phyloP scores from a whole-genome alignment of 176 grass and related monocot genomes.

The Ensete ventricosum region DNA sequence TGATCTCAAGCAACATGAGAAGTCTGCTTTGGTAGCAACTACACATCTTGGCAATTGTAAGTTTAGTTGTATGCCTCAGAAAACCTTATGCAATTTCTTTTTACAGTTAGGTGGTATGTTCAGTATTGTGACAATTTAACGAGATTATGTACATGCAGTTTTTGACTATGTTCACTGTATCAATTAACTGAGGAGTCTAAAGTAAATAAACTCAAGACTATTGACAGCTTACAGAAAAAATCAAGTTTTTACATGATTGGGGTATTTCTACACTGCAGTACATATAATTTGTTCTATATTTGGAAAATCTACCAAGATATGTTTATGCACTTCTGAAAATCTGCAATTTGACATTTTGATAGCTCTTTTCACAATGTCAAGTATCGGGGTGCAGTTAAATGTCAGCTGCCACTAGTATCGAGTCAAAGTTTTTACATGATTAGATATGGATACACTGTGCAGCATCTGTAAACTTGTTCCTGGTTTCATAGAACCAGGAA shows the following conservation, averaged over 20 bases:
- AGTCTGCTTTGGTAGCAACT: constrained; percentile 45
- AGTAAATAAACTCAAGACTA: no score
- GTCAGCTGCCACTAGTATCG: not conserved
- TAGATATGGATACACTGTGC: not conserved
- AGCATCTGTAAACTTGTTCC: not conserved
- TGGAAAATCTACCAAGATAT: not conserved
- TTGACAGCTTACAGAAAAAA: no score
- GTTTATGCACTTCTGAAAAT: not conserved
- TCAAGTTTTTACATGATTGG: no score
- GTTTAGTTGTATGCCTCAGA: constrained; percentile 10
- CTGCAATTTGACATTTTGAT: not conserved
- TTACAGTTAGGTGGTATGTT: not conserved
- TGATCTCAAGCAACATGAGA: constrained; percentile 64
- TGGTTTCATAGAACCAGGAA: not conserved
- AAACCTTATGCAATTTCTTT: not conserved
- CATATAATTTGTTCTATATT: not conserved
- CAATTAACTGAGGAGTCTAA: no score
- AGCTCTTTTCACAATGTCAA: no score
- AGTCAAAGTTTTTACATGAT: not conserved
- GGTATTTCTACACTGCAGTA: no score
- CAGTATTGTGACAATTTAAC: not conserved
- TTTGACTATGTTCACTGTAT: no score
- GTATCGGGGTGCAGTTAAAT: not conserved
- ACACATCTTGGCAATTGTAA: constrained; percentile 56
- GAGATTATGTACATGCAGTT: no score